phyloP scores from a whole-genome alignment of 2,329 filamentous ascomycete species.

The Clonostachys byssicola region DNA sequence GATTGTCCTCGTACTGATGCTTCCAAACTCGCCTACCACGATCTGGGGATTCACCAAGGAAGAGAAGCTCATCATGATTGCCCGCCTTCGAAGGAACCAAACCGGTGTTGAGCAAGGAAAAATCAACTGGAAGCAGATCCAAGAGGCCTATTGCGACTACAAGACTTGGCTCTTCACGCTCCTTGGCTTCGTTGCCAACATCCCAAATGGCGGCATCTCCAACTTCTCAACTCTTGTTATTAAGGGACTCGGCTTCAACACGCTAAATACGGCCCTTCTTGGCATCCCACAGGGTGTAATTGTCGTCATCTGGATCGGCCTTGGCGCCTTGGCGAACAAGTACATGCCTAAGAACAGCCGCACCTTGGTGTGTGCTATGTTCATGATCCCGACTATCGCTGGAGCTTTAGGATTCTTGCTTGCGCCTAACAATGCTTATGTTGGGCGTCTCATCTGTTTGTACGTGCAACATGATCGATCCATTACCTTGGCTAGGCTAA shows the following conservation, averaged over 20 bases:
- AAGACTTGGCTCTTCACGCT: conserved; percentile 56
- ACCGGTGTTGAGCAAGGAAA: conserved; percentile 54
- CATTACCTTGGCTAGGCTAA: no score
- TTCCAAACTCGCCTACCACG: conserved; percentile 54
- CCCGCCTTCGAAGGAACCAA: conserved; percentile 50
- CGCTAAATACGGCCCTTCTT: conserved; percentile 26
- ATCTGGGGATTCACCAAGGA: conserved; percentile 43
- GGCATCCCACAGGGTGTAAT: conserved; percentile 30
- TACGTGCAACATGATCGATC: conserved; percentile 10
- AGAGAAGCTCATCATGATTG: conserved; percentile 50
- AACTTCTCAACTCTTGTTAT: conserved; percentile 60
- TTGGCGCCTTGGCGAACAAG: conserved; percentile 29
- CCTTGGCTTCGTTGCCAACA: conserved; percentile 47
- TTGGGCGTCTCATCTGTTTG: conserved; percentile 40
- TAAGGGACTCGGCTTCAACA: conserved; percentile 48
- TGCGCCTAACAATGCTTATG: conserved; percentile 40
- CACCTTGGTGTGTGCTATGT: conserved; percentile 48
- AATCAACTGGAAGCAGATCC: conserved; percentile 49
- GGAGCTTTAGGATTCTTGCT: conserved; percentile 48
- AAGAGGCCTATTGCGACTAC: conserved; percentile 51
- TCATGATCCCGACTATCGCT: conserved; percentile 54
- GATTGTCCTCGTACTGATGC: conserved; percentile 48
- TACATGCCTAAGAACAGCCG: conserved; percentile 39
- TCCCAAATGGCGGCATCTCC: conserved; percentile 54
- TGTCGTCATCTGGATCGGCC: conserved; percentile 32